Base-by-base conservation (phyloP, 352 stramenopile species). In the Pythium guiyangense region DNA sequence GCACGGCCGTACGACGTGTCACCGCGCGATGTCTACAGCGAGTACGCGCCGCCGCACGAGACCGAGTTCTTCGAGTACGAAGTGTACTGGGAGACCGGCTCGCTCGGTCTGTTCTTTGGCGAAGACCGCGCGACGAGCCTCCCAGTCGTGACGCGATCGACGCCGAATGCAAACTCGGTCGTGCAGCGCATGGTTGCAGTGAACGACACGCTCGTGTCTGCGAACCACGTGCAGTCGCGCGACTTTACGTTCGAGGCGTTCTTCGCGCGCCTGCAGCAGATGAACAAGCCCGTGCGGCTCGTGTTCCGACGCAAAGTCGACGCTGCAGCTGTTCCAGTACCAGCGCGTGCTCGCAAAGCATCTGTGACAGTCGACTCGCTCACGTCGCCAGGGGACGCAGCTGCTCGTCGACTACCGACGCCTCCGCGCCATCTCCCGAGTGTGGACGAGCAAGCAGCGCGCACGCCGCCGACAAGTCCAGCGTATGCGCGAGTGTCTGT, bases 171-270 rank as follows among this genome's bases (percentile, higher is more conserved):
- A 14, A 91, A 88, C 49, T 70, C 78, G 15, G 68, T 87, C 11
- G 79, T 95, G 34, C 73, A 86, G 48, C 71, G 70, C 14, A 84
- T 82, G 55, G 85, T 95, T 12, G 70, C 71, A 17, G 59, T 90
- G 22, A 86, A 90, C 44, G 85, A 95, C 57, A 88, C 80, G 26
- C 72, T 95, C 6, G 62, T 95, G 25, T 88, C 79, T 4, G 85
- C 85, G 0, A 95, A 95, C 51, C 71, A 71, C 22, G 70, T 95
- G 22, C 67, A 72, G 31, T 91, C 83, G 3, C 66, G 66, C 1
- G 78, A 92, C 39, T 89, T 83, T 55, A 74, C 76, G 53, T 95
- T 95, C 25, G 79, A 90, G 52, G 70, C 78, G 3, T 95, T 95
- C 53, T 95, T 95, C 54, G 74, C 74, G 25, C 64, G 79, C 3